Evolutionary conservation across 108 stramenopile species (phyloP), one percentile per base, ranked within the genome.

Genomic region (Chaetoceros muelleri): DNA sequence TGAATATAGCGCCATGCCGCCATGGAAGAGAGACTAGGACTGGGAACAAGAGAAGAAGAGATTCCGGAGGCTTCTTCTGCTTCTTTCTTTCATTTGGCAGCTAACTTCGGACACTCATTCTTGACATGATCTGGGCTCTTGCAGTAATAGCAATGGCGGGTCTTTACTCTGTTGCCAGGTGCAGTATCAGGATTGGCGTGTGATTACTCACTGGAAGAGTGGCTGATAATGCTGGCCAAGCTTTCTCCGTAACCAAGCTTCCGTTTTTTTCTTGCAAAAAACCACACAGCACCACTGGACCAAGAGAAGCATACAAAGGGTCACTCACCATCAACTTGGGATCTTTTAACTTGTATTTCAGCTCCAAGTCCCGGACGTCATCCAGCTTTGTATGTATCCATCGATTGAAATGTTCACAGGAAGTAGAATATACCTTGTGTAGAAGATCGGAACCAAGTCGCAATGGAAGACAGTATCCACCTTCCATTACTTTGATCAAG

Each of bases 401-500:
- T 8, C 8, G 3, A 23, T 58, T 58, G 24, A 58, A 58, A 18
- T 45, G 1, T 46, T 58, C 24, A 24, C 57, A 3, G 2, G 40
- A 46, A 17, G 57, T 46, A 1, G 1, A 13, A 34, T 20, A 22
- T 23, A 45, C 2, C 25, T 58, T 58, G 24, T 24, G 24, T 1
- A 58, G 13, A 1, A 58, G 24, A 23, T 10, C 10, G n/a, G 57
- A 58, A 2, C 44, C 2, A 40, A 40, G 8, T 10, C 13, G 5
- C 5, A 22, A 21, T 24, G 44, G 2, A 21, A 58, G 2, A 23
- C 31, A 30, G 25, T 45, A 58, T 1, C 25, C 57, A 3, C 40
- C 34, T 24, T 58, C 31, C 40, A 46, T 44, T 10, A 58, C 25
- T 18, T 46, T 44, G 1, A 58, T 44, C 1, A 46, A 45, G 17